A percentile compares a stretch with the other conserved stretches of the same genome.
phyloP scores from a whole-genome alignment of 2,329 filamentous ascomycete species.

The Escovopsis sp. region DNA sequence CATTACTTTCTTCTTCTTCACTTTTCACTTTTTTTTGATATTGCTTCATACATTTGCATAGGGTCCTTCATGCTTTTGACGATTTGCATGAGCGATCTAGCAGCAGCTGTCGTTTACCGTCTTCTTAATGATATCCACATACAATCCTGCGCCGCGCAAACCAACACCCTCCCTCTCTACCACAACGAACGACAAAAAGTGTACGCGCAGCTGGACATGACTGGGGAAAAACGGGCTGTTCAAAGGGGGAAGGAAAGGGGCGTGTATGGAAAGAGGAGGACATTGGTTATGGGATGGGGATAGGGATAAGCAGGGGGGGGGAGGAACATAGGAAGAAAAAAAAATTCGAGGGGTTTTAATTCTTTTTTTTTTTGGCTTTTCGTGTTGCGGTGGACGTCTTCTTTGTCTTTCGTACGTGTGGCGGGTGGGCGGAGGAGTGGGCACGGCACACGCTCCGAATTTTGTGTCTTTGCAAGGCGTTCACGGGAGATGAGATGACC shows the following conservation, averaged over 20 bases:
- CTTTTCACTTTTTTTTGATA: constrained; percentile 12
- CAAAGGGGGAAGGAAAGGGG: neutral
- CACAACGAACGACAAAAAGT: neutral
- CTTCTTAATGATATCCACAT: constrained; percentile 7
- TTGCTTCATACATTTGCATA: constrained; percentile 12
- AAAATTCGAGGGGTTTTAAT: neutral
- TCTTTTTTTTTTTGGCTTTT: constrained; percentile 1
- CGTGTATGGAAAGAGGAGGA: too few relatives aligned
- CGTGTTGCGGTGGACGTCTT: constrained; percentile 10
- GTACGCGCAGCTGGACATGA: constrained; percentile 1
- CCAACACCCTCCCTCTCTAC: constrained; percentile 1
- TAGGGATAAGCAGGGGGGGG: neutral
- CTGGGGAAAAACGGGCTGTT: too few relatives aligned
- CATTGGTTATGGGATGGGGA: too few relatives aligned
- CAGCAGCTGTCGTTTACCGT: constrained; percentile 16
- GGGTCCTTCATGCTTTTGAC: constrained; percentile 22
- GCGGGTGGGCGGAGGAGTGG: constrained; percentile 1
- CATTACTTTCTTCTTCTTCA: neutral
- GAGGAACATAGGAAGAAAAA: constrained; percentile 3
- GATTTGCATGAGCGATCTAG: constrained; percentile 38
- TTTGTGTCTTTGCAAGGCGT: constrained; percentile 21
- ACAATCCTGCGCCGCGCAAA: neutral
- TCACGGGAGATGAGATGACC: constrained; percentile 12
- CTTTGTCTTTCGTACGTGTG: constrained; percentile 6
- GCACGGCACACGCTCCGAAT: too few relatives aligned